Conservation (phyloP, 192 early-diverging fungal genomes). For the Gaertneriomyces semiglobifer region DNA sequence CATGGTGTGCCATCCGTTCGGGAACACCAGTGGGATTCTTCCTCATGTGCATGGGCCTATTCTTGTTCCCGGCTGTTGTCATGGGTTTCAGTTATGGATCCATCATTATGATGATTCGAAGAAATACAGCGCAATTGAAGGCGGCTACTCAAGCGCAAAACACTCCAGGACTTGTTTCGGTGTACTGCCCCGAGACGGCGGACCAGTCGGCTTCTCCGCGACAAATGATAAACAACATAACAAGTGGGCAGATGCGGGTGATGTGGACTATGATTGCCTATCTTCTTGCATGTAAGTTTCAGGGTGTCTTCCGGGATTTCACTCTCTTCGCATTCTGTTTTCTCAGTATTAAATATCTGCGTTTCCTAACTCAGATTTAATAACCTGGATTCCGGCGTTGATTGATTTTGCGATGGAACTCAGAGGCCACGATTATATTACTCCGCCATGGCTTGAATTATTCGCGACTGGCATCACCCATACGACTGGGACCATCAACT, state of each 20-base stretch:
- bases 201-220: neutral
- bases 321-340: neutral
- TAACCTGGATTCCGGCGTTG: conserved; percentile 1
- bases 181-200: neutral
- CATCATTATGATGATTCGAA: neutral
- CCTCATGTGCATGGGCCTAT: neutral
- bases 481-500: neutral
- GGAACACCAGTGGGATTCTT: neutral
- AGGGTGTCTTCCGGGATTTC: neutral
- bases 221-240: neutral
- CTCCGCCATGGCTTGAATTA: neutral
- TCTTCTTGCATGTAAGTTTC: neutral
- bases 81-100: neutral
- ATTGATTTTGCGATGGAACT: neutral
- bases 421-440: neutral
- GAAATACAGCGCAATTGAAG: neutral
- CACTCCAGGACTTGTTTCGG: neutral
- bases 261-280: conserved; percentile 3
- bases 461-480: neutral
- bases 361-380: neutral
- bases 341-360: too few species aligned
- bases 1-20: neutral
- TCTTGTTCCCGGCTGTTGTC: neutral
- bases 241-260: neutral
- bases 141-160: neutral